These are phyloP conservation scores for Marasmius sp. DNA, from an alignment of 1,284 basidiomycete species.

Conservation along the genomic window DNA sequence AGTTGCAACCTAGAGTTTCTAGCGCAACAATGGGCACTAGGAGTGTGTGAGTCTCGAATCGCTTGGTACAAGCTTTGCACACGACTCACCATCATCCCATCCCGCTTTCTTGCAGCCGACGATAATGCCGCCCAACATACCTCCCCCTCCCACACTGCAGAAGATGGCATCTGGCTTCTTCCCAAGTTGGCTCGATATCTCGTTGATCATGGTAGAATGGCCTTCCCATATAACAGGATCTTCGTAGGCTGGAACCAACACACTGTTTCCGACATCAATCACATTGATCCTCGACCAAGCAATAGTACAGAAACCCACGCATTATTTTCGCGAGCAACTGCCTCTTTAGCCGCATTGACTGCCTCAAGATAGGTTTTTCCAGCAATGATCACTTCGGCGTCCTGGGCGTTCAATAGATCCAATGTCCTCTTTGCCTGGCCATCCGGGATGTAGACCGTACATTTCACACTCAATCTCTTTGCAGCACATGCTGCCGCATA, in stretches of 20 bases:
- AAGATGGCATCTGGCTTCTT: conserved; percentile 68
- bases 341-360: conserved; percentile 44
- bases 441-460: conserved; percentile 66
- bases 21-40: conserved; percentile 64
- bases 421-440: conserved; percentile 48
- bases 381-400: conserved; percentile 52
- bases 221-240: conserved; percentile 69
- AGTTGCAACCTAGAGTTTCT: conserved; percentile 71
- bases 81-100: conserved; percentile 62
- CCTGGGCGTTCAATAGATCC: conserved; percentile 47
- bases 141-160: conserved; percentile 75
- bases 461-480: conserved; percentile 49
- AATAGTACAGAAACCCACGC: conserved; percentile 43
- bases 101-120: conserved; percentile 56
- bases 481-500: conserved; percentile 68
- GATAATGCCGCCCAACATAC: conserved; percentile 68
- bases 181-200: conserved; percentile 55
- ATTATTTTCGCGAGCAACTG: conserved; percentile 41
- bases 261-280: conserved; percentile 33
- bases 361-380: conserved; percentile 62
- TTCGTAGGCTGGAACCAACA: conserved; percentile 71
- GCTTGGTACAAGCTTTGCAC: neutral
- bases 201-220: conserved; percentile 67
- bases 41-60: neutral
- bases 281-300: neutral